Base-by-base conservation (phyloP, 1,139 yeast species). In the Taphrina confusa region DNA sequence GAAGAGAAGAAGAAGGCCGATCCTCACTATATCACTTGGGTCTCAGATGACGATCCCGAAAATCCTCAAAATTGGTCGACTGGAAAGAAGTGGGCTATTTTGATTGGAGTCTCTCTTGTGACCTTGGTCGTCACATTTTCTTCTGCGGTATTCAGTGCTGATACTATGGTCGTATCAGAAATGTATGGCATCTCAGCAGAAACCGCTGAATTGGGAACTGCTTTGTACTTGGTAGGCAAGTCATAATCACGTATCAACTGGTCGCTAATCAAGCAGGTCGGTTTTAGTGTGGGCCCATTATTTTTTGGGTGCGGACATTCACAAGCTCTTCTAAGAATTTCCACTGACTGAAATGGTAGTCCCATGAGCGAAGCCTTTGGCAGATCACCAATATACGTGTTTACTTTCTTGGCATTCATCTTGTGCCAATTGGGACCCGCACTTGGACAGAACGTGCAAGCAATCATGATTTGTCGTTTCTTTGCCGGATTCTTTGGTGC, bases 401-500 rank as follows among this genome's bases (percentile, higher is more conserved):
- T 18, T 63, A 80, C 22, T 82, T 83, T 37, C 76, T 78, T 71
- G 71, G 84, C n/a, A 76, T 85, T 66, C 82, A 83, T 61, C 78
- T 84, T 72, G 85, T 83, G 22, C 76, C 80, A 45, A 86, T 86
- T 0, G 74, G 84, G 42, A 2, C 42, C 42, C 9, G 42, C 42
- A 2, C 25, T 37, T 54, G 74, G 82, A 1, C 72, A 76, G 27
- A 82, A 82, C 65, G 77, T 84, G 46, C 71, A 72, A 1, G 68
- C 71, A 1, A 66, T 75, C 33, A 74, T 88, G 57, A 85, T 88
- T 1, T 74, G 87, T 57, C 78, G 97, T 66, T 87, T 89, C 71
- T 81, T 90, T 66, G 80, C 89, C 37, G 97, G 97, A 2, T 76
- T 85, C 30, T 78, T 86, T 61, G 87, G 94, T 0, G 82, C 92